Evolutionary conservation across 2,329 filamentous ascomycete genomes (phyloP).

Genomic region (Beauveria scarabaeidicola): DNA sequence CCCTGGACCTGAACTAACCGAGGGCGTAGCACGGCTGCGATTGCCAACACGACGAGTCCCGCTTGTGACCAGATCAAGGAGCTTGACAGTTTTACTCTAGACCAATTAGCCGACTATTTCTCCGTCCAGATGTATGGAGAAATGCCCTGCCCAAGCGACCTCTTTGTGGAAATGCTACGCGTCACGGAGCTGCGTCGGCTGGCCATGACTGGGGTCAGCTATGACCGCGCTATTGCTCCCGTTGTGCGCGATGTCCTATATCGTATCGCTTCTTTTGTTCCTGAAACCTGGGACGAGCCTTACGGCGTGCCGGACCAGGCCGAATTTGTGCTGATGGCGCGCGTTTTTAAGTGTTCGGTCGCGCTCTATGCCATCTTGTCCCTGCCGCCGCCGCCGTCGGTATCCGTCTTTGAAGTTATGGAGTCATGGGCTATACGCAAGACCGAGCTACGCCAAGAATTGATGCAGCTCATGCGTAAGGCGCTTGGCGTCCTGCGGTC

Average conservation of each 20-base stretch:
- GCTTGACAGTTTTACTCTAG: neutral
- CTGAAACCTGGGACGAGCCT: neutral
- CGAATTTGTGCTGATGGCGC: neutral
- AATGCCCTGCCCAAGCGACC: neutral
- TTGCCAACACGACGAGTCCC: constrained; percentile 3
- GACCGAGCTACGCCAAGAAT: neutral
- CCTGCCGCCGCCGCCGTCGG: neutral
- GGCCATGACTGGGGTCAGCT: neutral
- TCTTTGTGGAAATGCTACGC: neutral
- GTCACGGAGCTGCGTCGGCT: neutral
- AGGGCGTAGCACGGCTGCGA: neutral
- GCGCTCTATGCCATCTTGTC: neutral
- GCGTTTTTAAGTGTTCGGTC: neutral
- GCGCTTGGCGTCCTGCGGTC: neutral
- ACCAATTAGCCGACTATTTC: neutral
- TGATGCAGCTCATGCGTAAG: constrained; percentile 1
- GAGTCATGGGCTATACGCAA: neutral
- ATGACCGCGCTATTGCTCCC: neutral
- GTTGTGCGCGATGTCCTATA: neutral
- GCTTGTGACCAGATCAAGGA: neutral
- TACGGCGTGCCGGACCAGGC: neutral
- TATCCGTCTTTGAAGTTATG: neutral
- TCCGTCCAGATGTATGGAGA: neutral
- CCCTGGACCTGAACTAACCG: neutral
- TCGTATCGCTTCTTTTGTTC: neutral